These are phyloP conservation scores for Cylindrotheca closterium DNA, from an alignment of 108 stramenopile genomes.

Conservation along the genomic window DNA sequence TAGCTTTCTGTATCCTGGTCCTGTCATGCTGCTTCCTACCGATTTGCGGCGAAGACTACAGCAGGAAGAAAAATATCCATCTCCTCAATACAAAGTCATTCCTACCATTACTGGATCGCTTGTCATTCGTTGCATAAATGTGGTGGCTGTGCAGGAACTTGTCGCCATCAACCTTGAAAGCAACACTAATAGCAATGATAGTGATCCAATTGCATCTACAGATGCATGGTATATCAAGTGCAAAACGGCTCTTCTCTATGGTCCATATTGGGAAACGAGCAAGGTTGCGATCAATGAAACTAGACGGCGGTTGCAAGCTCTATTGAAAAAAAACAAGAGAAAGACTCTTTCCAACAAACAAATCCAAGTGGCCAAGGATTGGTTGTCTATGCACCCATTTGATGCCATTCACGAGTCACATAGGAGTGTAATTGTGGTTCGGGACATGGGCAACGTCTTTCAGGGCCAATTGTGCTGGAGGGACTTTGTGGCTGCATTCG, in stretches of 20 bases:
- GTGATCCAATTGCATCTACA: neutral
- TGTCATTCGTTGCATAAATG: conserved; percentile 1
- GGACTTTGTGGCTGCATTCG: neutral
- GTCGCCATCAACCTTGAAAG: neutral
- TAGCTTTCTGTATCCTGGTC: neutral
- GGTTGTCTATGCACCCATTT: conserved; percentile 7
- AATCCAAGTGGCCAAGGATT: neutral
- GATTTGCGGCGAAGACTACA: neutral
- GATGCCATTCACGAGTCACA: neutral
- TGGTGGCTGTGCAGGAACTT: neutral
- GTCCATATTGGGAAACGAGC: neutral
- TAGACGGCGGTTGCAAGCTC: neutral
- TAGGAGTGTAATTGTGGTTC: neutral
- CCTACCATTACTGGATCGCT: conserved; percentile 11
- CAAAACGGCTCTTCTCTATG: neutral
- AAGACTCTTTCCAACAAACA: neutral
- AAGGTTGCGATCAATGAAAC: conserved; percentile 8
- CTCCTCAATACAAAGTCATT: neutral
- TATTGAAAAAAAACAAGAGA: neutral
- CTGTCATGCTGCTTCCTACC: neutral
- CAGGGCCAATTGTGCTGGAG: neutral
- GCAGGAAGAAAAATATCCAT: neutral
- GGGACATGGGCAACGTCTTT: neutral
- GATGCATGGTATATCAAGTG: conserved; percentile 12
- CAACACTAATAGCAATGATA: neutral